Percentiles rank a stretch among this genome's conserved stretches.
Evolutionary conservation across 192 early-diverging fungal species (phyloP).

Genomic region (Dimargaris xerosporica): DNA sequence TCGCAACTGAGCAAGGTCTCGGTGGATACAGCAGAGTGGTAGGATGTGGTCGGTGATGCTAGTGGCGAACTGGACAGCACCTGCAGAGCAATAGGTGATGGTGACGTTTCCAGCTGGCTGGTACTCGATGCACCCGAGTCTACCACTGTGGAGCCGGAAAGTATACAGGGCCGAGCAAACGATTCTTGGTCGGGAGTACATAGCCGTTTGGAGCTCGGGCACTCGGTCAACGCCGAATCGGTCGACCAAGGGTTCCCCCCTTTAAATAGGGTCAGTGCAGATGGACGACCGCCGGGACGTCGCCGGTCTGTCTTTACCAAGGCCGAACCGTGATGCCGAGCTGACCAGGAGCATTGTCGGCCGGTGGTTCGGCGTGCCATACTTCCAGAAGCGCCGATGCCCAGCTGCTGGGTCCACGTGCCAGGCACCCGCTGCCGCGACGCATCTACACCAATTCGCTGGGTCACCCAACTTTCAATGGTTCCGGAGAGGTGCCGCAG

Average conservation of each 20-base stretch:
- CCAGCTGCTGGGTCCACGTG: not conserved
- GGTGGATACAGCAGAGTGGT: constrained; percentile 2
- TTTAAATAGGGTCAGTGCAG: not conserved
- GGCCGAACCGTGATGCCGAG: not conserved
- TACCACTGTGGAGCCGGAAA: not conserved
- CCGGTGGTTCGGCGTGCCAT: not conserved
- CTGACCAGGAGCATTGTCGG: not conserved
- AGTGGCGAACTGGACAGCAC: not conserved
- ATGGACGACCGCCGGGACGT: not conserved
- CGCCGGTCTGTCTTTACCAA: not conserved
- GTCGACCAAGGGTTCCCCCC: not conserved
- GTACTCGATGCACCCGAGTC: too few relatives aligned
- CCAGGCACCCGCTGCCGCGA: not conserved
- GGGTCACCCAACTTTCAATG: constrained; percentile 12
- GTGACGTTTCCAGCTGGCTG: too few relatives aligned
- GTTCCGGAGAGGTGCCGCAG: not conserved
- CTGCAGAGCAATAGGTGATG: too few relatives aligned
- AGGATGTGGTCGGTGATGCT: not conserved
- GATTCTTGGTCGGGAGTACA: constrained; percentile 9
- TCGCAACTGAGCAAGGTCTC: constrained; percentile 6
- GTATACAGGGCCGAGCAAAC: not conserved
- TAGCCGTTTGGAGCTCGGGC: constrained; percentile 3
- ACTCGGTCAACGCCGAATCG: not conserved
- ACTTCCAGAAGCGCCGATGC: too few relatives aligned
- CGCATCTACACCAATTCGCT: not conserved